Percentiles rank a stretch among this genome's conserved stretches.
Conservation (phyloP, 208 protist species). For the Trypanosoma vivax region DNA sequence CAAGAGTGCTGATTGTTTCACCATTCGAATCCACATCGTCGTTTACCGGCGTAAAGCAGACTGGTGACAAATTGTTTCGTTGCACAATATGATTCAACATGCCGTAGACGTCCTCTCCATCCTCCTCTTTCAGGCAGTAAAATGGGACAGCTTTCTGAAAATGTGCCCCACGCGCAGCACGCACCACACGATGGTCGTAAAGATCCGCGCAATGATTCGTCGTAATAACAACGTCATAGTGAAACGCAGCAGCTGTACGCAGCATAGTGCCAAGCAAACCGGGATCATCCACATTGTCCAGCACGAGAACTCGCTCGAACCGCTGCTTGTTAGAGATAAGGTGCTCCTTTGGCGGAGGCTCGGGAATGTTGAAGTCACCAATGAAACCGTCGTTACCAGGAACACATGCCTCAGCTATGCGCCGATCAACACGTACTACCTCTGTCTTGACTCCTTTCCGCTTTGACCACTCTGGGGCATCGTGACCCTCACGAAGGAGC, state of each 20-base stretch:
- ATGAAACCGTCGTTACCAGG: slow-evolving; percentile 84
- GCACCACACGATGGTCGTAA: slow-evolving; percentile 84
- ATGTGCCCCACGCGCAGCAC: slow-evolving; percentile 78
- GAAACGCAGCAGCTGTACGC: slow-evolving; percentile 70
- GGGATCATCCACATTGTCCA: slow-evolving; percentile 86
- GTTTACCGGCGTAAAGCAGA: slow-evolving; percentile 52
- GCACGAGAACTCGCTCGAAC: slow-evolving; percentile 75
- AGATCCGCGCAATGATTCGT: slow-evolving; percentile 86
- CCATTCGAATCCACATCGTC: slow-evolving; percentile 1
- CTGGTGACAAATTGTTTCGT: slow-evolving; percentile 68
- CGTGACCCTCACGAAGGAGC: slow-evolving; percentile 49
- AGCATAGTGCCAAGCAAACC: slow-evolving; percentile 77
- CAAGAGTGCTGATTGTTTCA: not conserved
- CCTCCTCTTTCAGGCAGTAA: slow-evolving; percentile 76
- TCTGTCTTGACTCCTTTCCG: slow-evolving; percentile 32
- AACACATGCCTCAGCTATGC: slow-evolving; percentile 38
- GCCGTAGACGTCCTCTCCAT: slow-evolving; percentile 83
- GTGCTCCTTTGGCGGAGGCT: slow-evolving; percentile 71
- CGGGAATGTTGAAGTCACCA: slow-evolving; percentile 81
- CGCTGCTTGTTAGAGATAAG: slow-evolving; percentile 84
- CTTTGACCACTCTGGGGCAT: slow-evolving; percentile 48
- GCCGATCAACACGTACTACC: slow-evolving; percentile 50
- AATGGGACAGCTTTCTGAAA: slow-evolving; percentile 80
- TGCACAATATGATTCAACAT: slow-evolving; percentile 80
- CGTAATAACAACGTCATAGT: slow-evolving; percentile 83